A percentile compares a stretch with the other conserved stretches of the same genome.
phyloP scores from a whole-genome alignment of 2,329 filamentous ascomycete species.

The Didymosphaeria variabile region DNA sequence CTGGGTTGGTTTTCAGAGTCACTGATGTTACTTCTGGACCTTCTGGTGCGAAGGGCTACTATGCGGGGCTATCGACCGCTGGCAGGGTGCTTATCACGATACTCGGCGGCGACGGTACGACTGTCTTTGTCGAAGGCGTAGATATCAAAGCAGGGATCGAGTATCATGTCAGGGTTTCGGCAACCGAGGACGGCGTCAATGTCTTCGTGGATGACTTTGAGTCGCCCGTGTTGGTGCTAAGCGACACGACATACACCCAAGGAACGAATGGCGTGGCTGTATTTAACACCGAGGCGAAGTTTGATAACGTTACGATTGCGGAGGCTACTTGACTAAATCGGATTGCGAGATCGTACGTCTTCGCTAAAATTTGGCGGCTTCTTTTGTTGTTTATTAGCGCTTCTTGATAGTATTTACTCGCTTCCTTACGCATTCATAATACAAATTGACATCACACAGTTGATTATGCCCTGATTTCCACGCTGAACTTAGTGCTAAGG shows the following conservation, averaged over 20 bases:
- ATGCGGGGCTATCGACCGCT: slow-evolving; percentile 10
- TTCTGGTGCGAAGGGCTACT: slow-evolving; percentile 11
- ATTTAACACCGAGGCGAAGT: slow-evolving; percentile 4
- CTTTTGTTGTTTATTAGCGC: not conserved
- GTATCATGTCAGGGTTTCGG: slow-evolving; percentile 7
- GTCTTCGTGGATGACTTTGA: slow-evolving; percentile 13
- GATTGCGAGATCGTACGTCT: not conserved
- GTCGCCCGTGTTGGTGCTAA: slow-evolving; percentile 5
- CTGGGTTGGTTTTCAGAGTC: slow-evolving; percentile 12
- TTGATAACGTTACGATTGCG: slow-evolving; percentile 14
- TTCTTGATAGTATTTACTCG: not conserved
- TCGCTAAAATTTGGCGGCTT: not conserved
- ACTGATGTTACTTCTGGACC: not conserved
- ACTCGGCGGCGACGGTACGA: slow-evolving; percentile 1
- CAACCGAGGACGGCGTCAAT: slow-evolving; percentile 5
- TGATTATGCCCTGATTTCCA: no score
- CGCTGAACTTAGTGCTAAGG: no score
- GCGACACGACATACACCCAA: not conserved
- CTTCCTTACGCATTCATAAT: not conserved
- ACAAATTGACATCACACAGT: no score
- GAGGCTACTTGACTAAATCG: not conserved
- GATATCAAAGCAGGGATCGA: not conserved
- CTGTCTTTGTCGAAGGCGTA: not conserved
- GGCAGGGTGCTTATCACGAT: slow-evolving; percentile 4
- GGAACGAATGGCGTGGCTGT: slow-evolving; percentile 12